These are phyloP conservation scores for Xylaria venustula DNA, from an alignment of 495 filamentous ascomycete species.

Conservation along the genomic window DNA sequence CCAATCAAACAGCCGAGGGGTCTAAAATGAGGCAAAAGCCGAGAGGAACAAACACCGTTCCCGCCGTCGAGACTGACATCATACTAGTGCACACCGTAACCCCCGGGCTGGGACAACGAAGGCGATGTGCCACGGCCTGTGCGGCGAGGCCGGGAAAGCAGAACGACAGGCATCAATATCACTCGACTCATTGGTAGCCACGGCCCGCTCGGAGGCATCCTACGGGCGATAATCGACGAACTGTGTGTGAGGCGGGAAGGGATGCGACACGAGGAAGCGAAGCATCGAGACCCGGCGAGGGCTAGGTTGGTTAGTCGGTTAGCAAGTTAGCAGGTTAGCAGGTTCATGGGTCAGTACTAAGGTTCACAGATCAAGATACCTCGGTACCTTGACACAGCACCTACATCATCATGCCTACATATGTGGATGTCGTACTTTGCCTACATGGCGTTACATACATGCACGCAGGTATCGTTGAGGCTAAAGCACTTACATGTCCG, in stretches of 20 bases:
- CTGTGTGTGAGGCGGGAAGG: background rate
- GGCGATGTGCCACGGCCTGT: background rate
- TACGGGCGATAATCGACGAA: background rate
- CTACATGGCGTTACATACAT: background rate
- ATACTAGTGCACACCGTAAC: background rate
- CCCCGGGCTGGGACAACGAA: background rate
- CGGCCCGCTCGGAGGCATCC: background rate
- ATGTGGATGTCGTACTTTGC: background rate
- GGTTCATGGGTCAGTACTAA: background rate
- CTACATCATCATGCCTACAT: background rate
- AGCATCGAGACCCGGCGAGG: background rate
- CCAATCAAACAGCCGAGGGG: constrained; percentile 13
- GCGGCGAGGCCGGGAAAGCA: constrained; percentile 3
- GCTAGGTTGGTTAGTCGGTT: too few species aligned
- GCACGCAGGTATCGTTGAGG: background rate
- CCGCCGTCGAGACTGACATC: background rate
- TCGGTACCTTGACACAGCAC: background rate
- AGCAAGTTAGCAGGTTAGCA: background rate
- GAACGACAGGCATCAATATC: background rate
- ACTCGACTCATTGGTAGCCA: background rate
- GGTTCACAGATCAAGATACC: background rate
- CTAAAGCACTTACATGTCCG: too few species aligned
- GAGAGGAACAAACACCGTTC: background rate
- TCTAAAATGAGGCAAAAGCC: constrained; percentile 1
- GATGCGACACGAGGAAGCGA: background rate